Evolutionary conservation across 768 basidiomycete species (phyloP), one percentile per base, ranked within the genome.

Genomic region (Asterophora lycoperdoides): DNA sequence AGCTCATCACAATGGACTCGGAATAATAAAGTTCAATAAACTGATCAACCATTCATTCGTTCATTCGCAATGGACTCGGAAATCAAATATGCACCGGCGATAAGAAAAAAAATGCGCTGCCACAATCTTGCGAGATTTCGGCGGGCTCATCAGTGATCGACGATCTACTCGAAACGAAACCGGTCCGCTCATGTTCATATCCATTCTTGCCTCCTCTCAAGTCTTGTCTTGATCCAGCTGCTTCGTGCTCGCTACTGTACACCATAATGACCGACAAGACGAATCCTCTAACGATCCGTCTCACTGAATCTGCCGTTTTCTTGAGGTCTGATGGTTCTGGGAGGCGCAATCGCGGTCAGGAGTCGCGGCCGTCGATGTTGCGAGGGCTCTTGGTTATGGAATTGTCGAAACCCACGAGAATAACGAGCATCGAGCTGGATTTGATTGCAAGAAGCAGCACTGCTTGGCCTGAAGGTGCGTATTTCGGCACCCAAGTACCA

Each of bases 391-490:
- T 88, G 46, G 78, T 78, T 1, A 61, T 77, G 14, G 69, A 74
- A 20, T 65, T 79, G 9, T 70, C 72, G 26, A 95, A 95, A 63
- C 83, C 93, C 0, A 93, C 83, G 45, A 83, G 83, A 63, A 84
- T 99, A 56, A 84, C 86, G 28, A 87, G 83, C 58, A 93, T 99
- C 49, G 84, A 85, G 47, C 73, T 96, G 33, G 81, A 84, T 62
- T 68, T 99, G 17, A 72, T 82, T 38, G 93, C 89, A 2, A 85
- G 74, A 50, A 74, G 84, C 2, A 68, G 74, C 18, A 87, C 84
- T 4, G 77, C 81, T 32, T 96, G 92, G 86, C 83, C 86, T 2
- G 93, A 96, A 77, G 90, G 94, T 93, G 52, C 44, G 75, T 10
- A 44, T 28, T 30, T 30, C 38, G 28, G 34, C 8, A 34, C 34